Conservation (phyloP, 2,329 filamentous ascomycete genomes). For the Aschersonia sp. region DNA sequence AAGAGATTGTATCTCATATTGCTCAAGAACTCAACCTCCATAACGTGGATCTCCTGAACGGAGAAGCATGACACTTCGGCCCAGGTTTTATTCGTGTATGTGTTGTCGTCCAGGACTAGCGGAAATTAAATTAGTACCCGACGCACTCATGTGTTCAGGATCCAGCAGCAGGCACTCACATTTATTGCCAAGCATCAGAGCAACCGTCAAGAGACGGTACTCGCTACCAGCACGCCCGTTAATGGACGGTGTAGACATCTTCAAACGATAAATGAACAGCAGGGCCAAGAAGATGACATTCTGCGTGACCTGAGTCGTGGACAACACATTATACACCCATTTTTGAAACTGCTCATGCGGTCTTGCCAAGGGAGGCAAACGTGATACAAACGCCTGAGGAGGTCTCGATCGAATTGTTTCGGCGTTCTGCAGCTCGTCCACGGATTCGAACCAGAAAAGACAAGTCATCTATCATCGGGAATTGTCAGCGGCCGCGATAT, state of each 20-base stretch:
- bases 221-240: constrained; percentile 89
- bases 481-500: background rate
- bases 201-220: constrained; percentile 82
- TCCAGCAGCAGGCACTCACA: constrained; percentile 36
- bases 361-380: constrained; percentile 55
- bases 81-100: constrained; percentile 99
- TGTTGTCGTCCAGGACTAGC: constrained; percentile 90
- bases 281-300: constrained; percentile 87
- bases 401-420: constrained; percentile 40
- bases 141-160: background rate
- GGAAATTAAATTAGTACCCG: constrained; percentile 7
- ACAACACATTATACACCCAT: constrained; percentile 83
- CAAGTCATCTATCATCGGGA: constrained; percentile 59
- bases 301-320: constrained; percentile 89
- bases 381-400: constrained; percentile 24
- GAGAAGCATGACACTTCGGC: constrained; percentile 91
- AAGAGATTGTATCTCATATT: constrained; percentile 94
- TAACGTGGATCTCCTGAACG: constrained; percentile 90
- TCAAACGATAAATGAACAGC: constrained; percentile 84
- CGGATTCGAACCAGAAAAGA: constrained; percentile 93
- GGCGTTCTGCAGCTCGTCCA: constrained; percentile 61
- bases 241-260: constrained; percentile 76
- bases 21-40: constrained; percentile 99
- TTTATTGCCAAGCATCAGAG: constrained; percentile 96
- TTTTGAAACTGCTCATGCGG: constrained; percentile 73